phyloP scores from a whole-genome alignment of 1,284 basidiomycete genomes.

The Tremellales sp. region DNA sequence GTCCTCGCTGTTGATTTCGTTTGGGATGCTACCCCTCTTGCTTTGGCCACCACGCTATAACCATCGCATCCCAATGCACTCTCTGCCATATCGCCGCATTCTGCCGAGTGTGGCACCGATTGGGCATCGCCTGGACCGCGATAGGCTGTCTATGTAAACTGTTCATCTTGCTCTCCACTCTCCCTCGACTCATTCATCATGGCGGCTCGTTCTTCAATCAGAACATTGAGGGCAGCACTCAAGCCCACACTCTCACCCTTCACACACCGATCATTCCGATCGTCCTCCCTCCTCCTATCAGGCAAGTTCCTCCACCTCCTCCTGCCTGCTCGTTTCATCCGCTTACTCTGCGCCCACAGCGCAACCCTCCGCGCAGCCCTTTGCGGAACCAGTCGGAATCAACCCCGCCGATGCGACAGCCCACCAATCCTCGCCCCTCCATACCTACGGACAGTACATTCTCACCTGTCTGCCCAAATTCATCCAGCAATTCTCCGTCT shows the following conservation, averaged over 20 bases:
- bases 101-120: too few species aligned
- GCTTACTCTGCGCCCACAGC: slow-evolving; percentile 3
- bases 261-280: slow-evolving; percentile 27
- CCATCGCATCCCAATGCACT: too few species aligned
- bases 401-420: slow-evolving; percentile 73
- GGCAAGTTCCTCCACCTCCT: slow-evolving; percentile 19
- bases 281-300: slow-evolving; percentile 21
- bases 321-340: background rate
- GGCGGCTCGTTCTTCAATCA: slow-evolving; percentile 31
- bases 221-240: slow-evolving; percentile 20
- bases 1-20: too few species aligned
- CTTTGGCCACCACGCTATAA: too few species aligned
- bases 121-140: too few species aligned
- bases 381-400: slow-evolving; percentile 77
- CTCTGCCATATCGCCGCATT: too few species aligned
- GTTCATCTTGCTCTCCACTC: background rate
- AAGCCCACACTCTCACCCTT: slow-evolving; percentile 7
- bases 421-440: slow-evolving; percentile 67
- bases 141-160: too few species aligned
- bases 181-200: slow-evolving; percentile 18
- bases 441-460: slow-evolving; percentile 86
- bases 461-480: slow-evolving; percentile 87
- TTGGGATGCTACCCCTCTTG: too few species aligned
- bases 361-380: slow-evolving; percentile 62
- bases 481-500: slow-evolving; percentile 95